phyloP scores from a whole-genome alignment of 768 basidiomycete genomes.

The Lactarius pseudohatsudake region DNA sequence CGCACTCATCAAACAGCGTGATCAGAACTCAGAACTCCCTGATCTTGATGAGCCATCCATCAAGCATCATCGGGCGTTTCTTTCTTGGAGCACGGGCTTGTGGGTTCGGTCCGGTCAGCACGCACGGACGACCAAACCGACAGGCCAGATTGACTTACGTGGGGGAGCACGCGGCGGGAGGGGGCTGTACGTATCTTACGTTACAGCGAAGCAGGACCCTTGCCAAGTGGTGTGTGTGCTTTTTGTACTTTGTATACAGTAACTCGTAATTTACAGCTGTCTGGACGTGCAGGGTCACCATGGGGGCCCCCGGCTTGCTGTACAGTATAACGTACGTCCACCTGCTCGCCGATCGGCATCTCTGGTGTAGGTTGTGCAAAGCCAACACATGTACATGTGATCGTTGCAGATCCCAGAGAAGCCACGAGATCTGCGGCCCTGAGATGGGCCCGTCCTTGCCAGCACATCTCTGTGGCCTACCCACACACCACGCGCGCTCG shows the following conservation, averaged over 20 bases:
- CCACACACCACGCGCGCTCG: background rate
- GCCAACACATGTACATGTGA: background rate
- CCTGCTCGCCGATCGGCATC: background rate
- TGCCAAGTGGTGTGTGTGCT: background rate
- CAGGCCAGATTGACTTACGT: background rate
- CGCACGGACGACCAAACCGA: background rate
- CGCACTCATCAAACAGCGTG: background rate
- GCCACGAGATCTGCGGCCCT: background rate
- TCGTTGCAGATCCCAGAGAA: conserved; percentile 1
- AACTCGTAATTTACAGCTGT: background rate
- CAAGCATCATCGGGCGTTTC: too few relatives aligned
- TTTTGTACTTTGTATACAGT: background rate
- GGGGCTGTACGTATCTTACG: background rate
- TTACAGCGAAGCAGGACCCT: background rate
- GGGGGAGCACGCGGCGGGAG: too few relatives aligned
- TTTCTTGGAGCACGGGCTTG: background rate
- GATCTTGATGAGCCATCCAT: background rate
- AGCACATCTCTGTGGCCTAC: background rate
- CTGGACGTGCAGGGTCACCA: background rate
- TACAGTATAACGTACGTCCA: background rate
- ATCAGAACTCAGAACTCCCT: background rate
- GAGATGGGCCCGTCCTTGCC: background rate
- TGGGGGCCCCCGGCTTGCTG: background rate
- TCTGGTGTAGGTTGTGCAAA: too few relatives aligned
- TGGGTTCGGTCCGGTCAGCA: too few relatives aligned